Evolutionary conservation across 2,329 filamentous ascomycete species (phyloP), one percentile per base, ranked within the genome.

Genomic region (Cladosporium austrohemisphaericum): DNA sequence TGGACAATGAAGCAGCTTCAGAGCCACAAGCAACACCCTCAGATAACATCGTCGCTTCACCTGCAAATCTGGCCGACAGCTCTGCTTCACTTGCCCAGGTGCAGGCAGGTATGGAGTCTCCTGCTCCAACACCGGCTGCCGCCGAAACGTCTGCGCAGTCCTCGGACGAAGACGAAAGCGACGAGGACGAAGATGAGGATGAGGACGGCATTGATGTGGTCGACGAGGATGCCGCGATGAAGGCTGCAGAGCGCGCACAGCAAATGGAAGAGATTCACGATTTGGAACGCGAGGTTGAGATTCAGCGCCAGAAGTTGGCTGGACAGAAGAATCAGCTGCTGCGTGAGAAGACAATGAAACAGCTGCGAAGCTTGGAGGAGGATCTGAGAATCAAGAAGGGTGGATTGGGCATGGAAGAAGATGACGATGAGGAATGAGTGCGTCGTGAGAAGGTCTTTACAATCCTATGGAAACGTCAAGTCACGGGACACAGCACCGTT

Each of bases 231-330:
- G 75, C 73, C 3, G 68, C 69, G 2, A 76, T 73, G 14, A 68
- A 68, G 32, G 68, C 74, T 22, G 71, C 74, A 20, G 69, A 76
- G 55, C 63, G 71, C 19, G 70, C 73, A 35, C 71, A 74, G 53
- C 64, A 74, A 22, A 67, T 69, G 41, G 75, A 77, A 50, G 76
- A 81, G 62, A 77, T 82, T 45, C 71, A 70, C 4, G 78, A 80
- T 58, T 57, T 81, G 55, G 71, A 80, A 61, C 68, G 70, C 38
- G 71, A 76, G 52, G 71, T 81, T 32, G 67, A 68, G 32, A 63
- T 67, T 20, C 69, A 70, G 16, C 54, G 55, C 41, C 52, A 53
- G 44, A 63, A 63, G 43, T 65, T 71, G 22, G 64, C 62, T 37
- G 66, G 71, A 45, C 67, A 71, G 54, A 69, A 73, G 37, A 68